Evolutionary conservation across 2,329 filamentous ascomycete species (phyloP).

Genomic region (Dactylonectria macrodidyma): DNA sequence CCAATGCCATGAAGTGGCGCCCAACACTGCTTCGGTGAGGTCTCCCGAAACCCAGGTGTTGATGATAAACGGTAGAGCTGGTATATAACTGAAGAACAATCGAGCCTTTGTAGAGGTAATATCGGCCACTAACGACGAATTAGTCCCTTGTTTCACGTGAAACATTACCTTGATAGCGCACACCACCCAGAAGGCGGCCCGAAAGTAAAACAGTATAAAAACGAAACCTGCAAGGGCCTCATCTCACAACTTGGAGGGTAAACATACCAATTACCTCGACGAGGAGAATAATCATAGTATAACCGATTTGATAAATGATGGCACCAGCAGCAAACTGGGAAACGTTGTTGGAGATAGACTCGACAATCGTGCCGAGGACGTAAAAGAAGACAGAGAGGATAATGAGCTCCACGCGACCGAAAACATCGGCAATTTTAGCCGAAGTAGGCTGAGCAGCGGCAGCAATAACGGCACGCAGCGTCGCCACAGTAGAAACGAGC

Average conservation of each 20-base stretch:
- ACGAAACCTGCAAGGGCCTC: too few species aligned
- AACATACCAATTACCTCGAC: slow-evolving; percentile 68
- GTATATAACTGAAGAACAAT: slow-evolving; percentile 76
- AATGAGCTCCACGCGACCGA: slow-evolving; percentile 72
- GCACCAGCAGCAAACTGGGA: slow-evolving; percentile 70
- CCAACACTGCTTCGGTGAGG: slow-evolving; percentile 65
- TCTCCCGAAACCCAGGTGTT: slow-evolving; percentile 77
- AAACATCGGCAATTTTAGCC: slow-evolving; percentile 75
- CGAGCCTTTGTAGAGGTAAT: slow-evolving; percentile 74
- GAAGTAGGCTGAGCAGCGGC: slow-evolving; percentile 72
- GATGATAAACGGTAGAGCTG: slow-evolving; percentile 72
- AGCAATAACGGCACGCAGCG: slow-evolving; percentile 71
- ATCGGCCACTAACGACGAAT: slow-evolving; percentile 63
- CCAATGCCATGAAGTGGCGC: slow-evolving; percentile 70
- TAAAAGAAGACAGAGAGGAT: slow-evolving; percentile 74
- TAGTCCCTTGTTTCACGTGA: too few species aligned
- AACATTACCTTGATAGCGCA: too few species aligned
- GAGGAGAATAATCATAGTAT: slow-evolving; percentile 72
- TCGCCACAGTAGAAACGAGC: slow-evolving; percentile 70
- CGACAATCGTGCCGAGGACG: slow-evolving; percentile 69
- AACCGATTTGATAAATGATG: slow-evolving; percentile 75
- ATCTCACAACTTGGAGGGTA: too few species aligned
- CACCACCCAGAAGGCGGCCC: too few species aligned
- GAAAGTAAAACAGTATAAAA: too few species aligned
- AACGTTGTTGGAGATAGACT: slow-evolving; percentile 65